Conservation (phyloP, 1,284 basidiomycete species). For the Boletus mariae region DNA sequence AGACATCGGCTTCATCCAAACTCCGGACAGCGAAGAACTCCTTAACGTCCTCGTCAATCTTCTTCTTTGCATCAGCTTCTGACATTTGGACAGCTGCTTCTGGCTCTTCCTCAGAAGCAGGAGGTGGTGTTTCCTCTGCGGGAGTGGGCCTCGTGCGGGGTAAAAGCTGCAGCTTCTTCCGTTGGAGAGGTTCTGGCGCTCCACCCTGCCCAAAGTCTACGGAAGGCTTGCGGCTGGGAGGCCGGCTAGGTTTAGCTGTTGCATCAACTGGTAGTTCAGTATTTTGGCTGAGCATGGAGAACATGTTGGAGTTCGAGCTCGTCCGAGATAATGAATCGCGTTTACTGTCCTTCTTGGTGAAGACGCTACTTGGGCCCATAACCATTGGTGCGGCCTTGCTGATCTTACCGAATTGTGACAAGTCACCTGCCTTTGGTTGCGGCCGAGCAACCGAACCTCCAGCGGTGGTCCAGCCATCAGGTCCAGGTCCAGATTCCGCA, state of each 20-base stretch:
- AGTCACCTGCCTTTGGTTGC: slow-evolving; percentile 78
- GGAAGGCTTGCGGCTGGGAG: slow-evolving; percentile 50
- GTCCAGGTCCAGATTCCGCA: slow-evolving; percentile 51
- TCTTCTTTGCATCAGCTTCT: slow-evolving; percentile 69
- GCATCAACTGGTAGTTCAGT: slow-evolving; percentile 49
- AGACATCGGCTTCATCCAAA: slow-evolving; percentile 82
- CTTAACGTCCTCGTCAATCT: slow-evolving; percentile 78
- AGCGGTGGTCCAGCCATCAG: slow-evolving; percentile 89
- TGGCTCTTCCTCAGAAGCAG: slow-evolving; percentile 52
- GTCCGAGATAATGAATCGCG: slow-evolving; percentile 74
- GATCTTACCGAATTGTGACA: slow-evolving; percentile 87
- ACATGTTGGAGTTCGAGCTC: slow-evolving; percentile 84
- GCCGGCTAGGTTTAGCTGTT: slow-evolving; percentile 45
- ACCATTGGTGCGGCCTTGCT: slow-evolving; percentile 60
- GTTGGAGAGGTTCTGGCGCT: slow-evolving; percentile 46
- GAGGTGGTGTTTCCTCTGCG: slow-evolving; percentile 44
- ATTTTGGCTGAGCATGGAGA: slow-evolving; percentile 71
- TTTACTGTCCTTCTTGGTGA: slow-evolving; percentile 68
- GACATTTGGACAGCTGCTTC: slow-evolving; percentile 54
- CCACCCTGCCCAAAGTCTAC: slow-evolving; percentile 35
- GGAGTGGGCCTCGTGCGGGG: slow-evolving; percentile 45
- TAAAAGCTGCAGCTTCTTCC: slow-evolving; percentile 65
- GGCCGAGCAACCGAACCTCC: slow-evolving; percentile 55
- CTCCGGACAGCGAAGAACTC: slow-evolving; percentile 76
- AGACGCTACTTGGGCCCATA: slow-evolving; percentile 80